Conservation (phyloP, 495 filamentous ascomycete species). For the Corynascus novoguineensis region DNA sequence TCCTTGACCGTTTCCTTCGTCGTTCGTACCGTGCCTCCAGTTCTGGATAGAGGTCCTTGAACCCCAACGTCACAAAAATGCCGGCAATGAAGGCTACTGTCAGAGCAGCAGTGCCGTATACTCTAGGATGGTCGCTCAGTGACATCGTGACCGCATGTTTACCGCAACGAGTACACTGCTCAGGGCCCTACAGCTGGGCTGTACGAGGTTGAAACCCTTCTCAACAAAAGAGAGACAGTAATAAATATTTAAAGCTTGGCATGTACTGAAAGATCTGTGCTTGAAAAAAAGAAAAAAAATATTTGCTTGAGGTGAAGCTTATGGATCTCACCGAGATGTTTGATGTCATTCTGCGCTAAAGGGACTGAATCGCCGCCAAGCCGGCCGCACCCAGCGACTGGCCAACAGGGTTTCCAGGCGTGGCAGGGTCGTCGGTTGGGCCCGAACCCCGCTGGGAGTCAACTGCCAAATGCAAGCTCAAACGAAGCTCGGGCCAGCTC, state of each 20-base stretch:
- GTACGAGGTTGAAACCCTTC: too few species aligned
- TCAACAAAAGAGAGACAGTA: not conserved
- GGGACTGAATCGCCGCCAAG: not conserved
- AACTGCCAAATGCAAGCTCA: too few species aligned
- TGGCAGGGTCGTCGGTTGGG: not conserved
- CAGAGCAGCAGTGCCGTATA: conserved; percentile 53
- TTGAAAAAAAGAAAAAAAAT: not conserved
- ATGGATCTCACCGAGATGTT: not conserved
- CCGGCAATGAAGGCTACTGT: conserved; percentile 69
- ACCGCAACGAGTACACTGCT: not conserved
- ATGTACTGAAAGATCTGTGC: not conserved
- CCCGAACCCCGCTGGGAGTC: conserved; percentile 4
- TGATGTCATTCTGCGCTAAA: conserved; percentile 21
- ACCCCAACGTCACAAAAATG: conserved; percentile 62
- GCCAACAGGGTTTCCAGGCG: not conserved
- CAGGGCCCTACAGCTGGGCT: not conserved
- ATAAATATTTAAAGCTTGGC: not conserved
- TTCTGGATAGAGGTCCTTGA: conserved; percentile 69
- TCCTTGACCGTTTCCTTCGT: conserved; percentile 20
- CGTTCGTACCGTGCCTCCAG: conserved; percentile 57
- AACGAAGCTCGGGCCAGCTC: conserved; percentile 32
- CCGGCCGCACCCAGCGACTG: not conserved
- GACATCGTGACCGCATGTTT: conserved; percentile 36
- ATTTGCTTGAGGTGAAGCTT: not conserved
- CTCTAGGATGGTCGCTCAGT: conserved; percentile 49